Percentiles rank a stretch among this genome's conserved stretches.
Evolutionary conservation across 805 yeast genomes (phyloP).

Genomic region (Jamesozyma spencerorum): DNA sequence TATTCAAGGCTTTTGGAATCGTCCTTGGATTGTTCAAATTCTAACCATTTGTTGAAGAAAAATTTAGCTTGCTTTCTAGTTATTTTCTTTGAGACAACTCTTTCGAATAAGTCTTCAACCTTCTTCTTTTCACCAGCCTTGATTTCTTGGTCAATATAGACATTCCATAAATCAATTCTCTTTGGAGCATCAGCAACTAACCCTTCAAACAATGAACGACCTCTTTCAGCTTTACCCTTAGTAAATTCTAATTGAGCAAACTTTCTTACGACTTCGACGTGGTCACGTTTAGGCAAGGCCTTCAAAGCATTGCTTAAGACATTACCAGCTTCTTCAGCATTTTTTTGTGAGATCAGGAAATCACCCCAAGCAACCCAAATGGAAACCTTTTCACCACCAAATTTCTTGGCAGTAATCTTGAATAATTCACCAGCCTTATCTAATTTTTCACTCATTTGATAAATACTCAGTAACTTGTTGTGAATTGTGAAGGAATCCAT

Average conservation of each 20-base stretch:
- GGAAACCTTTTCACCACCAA: conserved; percentile 55
- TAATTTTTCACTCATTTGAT: conserved; percentile 59
- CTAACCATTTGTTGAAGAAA: conserved; percentile 88
- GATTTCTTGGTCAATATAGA: conserved; percentile 87
- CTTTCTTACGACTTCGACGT: conserved; percentile 72
- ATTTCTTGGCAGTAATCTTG: conserved; percentile 64
- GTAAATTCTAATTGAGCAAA: conserved; percentile 82
- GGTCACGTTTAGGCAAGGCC: conserved; percentile 59
- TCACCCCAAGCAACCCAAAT: conserved; percentile 82
- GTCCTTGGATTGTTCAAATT: conserved; percentile 59
- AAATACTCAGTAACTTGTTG: conserved; percentile 68
- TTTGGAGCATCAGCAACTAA: conserved; percentile 81
- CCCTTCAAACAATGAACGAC: conserved; percentile 90
- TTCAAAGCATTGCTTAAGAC: conserved; percentile 68
- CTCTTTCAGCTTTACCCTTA: conserved; percentile 89
- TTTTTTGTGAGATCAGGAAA: conserved; percentile 53
- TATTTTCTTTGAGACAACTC: conserved; percentile 58
- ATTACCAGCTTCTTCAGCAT: conserved; percentile 53
- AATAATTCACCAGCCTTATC: conserved; percentile 63
- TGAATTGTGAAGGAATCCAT: conserved; percentile 85
- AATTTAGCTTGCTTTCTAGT: conserved; percentile 86
- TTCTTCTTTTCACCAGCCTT: conserved; percentile 56
- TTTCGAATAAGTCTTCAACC: conserved; percentile 73
- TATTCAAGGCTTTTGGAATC: conserved; percentile 68
- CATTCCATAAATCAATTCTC: conserved; percentile 90